These are phyloP conservation scores for Apiotrichum gamsii DNA, from an alignment of 1,284 basidiomycete species.

Conservation along the genomic window DNA sequence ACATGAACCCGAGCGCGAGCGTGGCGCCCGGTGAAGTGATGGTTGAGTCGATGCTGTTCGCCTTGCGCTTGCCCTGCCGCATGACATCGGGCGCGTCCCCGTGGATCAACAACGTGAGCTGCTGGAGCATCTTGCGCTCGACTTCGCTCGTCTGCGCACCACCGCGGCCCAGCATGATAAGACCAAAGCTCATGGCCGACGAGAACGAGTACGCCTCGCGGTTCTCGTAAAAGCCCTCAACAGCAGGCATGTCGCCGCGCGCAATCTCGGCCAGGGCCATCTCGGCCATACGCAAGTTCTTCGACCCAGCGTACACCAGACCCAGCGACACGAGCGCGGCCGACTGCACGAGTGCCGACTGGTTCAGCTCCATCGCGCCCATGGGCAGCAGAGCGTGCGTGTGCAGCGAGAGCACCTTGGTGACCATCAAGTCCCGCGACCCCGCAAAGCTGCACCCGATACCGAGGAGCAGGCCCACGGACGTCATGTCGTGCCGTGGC, in stretches of 20 bases:
- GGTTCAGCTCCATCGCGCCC: slow-evolving; percentile 78
- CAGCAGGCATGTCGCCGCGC: slow-evolving; percentile 65
- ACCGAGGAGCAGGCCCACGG: slow-evolving; percentile 86
- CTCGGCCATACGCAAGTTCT: slow-evolving; percentile 85
- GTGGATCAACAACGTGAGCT: slow-evolving; percentile 64
- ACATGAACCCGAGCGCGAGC: slow-evolving; percentile 86
- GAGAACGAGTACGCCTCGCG: slow-evolving; percentile 88
- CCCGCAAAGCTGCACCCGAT: slow-evolving; percentile 88
- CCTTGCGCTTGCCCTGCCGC: slow-evolving; percentile 3
- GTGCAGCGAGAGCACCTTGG: slow-evolving; percentile 85
- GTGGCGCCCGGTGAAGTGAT: slow-evolving; percentile 85
- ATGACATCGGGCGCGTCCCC: slow-evolving; percentile 52
- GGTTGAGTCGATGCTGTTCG: slow-evolving; percentile 62
- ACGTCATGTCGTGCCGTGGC: slow-evolving; percentile 89
- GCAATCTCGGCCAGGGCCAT: slow-evolving; percentile 79
- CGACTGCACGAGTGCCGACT: slow-evolving; percentile 81
- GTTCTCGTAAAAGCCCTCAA: slow-evolving; percentile 74
- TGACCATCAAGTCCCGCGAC: slow-evolving; percentile 75
- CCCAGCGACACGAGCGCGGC: slow-evolving; percentile 85
- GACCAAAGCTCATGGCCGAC: slow-evolving; percentile 82
- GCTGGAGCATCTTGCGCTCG: slow-evolving; percentile 62
- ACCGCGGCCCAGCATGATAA: slow-evolving; percentile 90
- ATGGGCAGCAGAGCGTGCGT: slow-evolving; percentile 85
- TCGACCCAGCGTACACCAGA: slow-evolving; percentile 79
- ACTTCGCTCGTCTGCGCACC: slow-evolving; percentile 53